Base-by-base conservation (phyloP, 495 filamentous ascomycete genomes). In the Terfezia claveryi region DNA sequence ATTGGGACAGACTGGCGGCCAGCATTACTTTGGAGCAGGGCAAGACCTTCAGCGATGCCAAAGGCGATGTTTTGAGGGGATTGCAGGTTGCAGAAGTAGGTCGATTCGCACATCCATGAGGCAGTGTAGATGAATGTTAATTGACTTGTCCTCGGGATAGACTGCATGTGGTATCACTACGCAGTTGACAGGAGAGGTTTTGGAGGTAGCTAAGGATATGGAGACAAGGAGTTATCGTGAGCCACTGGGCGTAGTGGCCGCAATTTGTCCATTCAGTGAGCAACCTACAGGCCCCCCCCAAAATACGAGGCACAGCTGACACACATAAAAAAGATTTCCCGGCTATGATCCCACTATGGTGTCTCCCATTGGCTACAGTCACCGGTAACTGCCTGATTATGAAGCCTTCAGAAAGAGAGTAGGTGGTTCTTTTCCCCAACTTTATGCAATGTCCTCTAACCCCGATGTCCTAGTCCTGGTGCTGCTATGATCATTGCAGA, bases 281-380 rank as follows among this genome's bases (percentile, higher is more conserved):
- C 76, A n/a, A 36, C 12, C 36, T 32, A 32, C 27, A 32, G 20
- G 27, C 27, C 27, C 27, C 27, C 27, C 27, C 27, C 27, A 1
- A 20, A 20, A 20, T 32, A 32, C 27, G 27, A 32, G 4, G 27
- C 27, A 32, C 7, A 32, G 27, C 27, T 32, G 27, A 32, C 27
- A 32, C 4, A 7, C 27, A n/a, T n/a, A 20, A 32, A 7, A 14
- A 60, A 92, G 85, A 98, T 73, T 99, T 99, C 73, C 91, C 91
- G 46, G 91, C 91, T 59, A 99, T 99, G 91, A 99, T 99, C 69
- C 91, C 91, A 17, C 74, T 99, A 9, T 99, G 91, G 91, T 92
- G 77, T 54, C 92, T 96, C 55, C 92, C 91, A 17, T 80, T 96
- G 64, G 92, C 91, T 44, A 94, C 87, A 11, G 78, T 92, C 2